Conservation (phyloP, 495 filamentous ascomycete genomes). For the Geoglossum glabrum region DNA sequence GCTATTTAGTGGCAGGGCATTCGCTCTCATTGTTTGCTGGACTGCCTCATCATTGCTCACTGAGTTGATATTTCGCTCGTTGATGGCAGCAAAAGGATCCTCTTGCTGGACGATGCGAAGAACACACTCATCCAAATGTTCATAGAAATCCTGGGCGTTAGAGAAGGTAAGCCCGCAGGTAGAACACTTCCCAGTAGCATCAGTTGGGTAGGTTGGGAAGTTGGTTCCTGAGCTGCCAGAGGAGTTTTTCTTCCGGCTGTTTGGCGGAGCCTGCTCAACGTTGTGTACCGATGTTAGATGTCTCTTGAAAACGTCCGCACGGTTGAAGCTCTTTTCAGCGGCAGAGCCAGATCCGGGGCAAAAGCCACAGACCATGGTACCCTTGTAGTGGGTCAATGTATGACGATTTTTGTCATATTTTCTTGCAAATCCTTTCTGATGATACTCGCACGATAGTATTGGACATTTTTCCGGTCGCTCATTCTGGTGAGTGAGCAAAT, state of each 20-base stretch:
- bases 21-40: constrained; percentile 63
- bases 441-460: constrained; percentile 84
- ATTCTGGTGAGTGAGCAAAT: constrained; percentile 89
- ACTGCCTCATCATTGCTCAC: constrained; percentile 70
- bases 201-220: constrained; percentile 39
- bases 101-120: constrained; percentile 93
- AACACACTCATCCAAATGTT: constrained; percentile 98
- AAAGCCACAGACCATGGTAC: constrained; percentile 97
- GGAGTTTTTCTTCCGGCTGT: constrained; percentile 67
- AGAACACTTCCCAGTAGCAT: constrained; percentile 84
- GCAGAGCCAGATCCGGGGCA: constrained; percentile 83
- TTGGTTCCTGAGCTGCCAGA: constrained; percentile 37
- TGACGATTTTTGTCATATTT: constrained; percentile 99
- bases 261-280: constrained; percentile 89
- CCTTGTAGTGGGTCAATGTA: constrained; percentile 95
- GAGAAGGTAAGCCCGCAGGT: constrained; percentile 83
- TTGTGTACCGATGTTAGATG: constrained; percentile 86
- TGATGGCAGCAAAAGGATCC: constrained; percentile 89
- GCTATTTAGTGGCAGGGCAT: constrained; percentile 15
- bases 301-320: constrained; percentile 96
- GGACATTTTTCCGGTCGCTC: constrained; percentile 95
- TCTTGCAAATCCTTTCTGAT: constrained; percentile 83
- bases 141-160: constrained; percentile 95
- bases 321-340: constrained; percentile 95
- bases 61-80: constrained; percentile 64